Evolutionary conservation across 257 asterid species (phyloP).

Genomic region (Jasminum sambac): DNA sequence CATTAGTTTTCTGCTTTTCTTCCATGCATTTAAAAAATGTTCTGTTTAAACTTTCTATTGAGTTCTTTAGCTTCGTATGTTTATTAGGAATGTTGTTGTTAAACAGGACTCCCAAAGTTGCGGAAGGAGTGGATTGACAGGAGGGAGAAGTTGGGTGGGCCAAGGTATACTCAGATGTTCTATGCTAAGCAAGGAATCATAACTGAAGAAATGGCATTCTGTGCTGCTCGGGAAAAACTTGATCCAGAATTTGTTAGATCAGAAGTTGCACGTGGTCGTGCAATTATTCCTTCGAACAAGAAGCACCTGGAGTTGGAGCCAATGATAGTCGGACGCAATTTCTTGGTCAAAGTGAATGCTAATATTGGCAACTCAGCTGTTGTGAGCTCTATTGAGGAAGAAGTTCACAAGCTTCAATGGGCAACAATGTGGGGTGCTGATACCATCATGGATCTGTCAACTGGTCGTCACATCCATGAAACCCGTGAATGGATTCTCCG

Average conservation of each 20-base stretch:
- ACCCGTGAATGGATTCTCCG: slow-evolving; percentile 99
- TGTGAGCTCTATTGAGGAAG: slow-evolving; percentile 93
- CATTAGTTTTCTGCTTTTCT: background rate
- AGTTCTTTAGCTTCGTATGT: slow-evolving; percentile 9
- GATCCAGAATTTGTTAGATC: slow-evolving; percentile 91
- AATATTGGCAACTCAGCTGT: slow-evolving; percentile 96
- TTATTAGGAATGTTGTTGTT: slow-evolving; percentile 18
- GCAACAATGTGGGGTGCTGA: slow-evolving; percentile 99
- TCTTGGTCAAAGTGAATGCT: slow-evolving; percentile 92
- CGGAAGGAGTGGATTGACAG: slow-evolving; percentile 83
- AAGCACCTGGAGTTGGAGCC: slow-evolving; percentile 92
- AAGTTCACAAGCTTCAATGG: slow-evolving; percentile 98
- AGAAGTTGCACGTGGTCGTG: slow-evolving; percentile 98
- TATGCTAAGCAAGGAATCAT: slow-evolving; percentile 91
- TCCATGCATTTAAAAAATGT: background rate
- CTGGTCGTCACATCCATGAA: slow-evolving; percentile 93
- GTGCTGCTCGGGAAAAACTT: slow-evolving; percentile 90
- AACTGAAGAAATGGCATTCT: slow-evolving; percentile 91
- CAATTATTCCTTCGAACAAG: slow-evolving; percentile 94
- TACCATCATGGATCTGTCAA: slow-evolving; percentile 93
- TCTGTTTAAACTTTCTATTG: slow-evolving; percentile 11
- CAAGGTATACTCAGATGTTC: slow-evolving; percentile 88
- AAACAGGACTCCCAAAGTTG: slow-evolving; percentile 83
- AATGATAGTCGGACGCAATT: slow-evolving; percentile 90
- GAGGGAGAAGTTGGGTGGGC: slow-evolving; percentile 76